Base-by-base conservation (phyloP, 2,329 filamentous ascomycete genomes). In the Blastomyces silverae region DNA sequence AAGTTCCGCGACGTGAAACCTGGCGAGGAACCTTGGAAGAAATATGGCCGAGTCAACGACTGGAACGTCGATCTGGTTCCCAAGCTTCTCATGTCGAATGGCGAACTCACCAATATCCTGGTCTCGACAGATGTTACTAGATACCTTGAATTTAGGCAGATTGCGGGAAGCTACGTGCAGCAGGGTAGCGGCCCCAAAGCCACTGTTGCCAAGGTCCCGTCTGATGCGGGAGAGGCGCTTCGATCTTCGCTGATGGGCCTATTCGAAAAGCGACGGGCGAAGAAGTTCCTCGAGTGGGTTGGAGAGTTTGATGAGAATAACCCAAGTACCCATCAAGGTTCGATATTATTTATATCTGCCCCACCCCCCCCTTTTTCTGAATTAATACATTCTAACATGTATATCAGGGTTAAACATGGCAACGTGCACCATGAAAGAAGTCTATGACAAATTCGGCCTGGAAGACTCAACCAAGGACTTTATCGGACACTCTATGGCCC, bases 31-130 rank as follows among this genome's bases (percentile, higher is more conserved):
- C 92, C 93, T 70, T 97, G 94, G 94, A 93, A 95, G 84, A 92
- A 96, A 80, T 97, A 97, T 78, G 93, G 93, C 73, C 89, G 94
- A 66, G 83, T 88, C 77, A 97, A 97, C 81, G 93, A 97, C 85
- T 99, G 94, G 94, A 97, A 97, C 84, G 95, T 99, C 79, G 95
- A 99, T 77, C 85, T 99, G 67, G 92, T 99, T 60, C 93, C 94
- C 71, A 99, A 99, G 85, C 88, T 99, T 74, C 86, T 99, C 78
- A 97, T 99, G 92, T 92, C 93, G 66, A 96, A 95, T 69, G 94
- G 94, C 79, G 93, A 99, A 82, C 84, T 99, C 76, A 97, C 93
- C 77, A 97, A 97, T 81, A 97, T 99, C 75, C 87, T 99, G 75
- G 92, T 97, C 69, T 96, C 92, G 62, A 97, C 93, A 79, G 92